Evolutionary conservation across 78 protist species (phyloP), one percentile per base, ranked within the genome.

Genomic region (Isochrysis galbana): DNA sequence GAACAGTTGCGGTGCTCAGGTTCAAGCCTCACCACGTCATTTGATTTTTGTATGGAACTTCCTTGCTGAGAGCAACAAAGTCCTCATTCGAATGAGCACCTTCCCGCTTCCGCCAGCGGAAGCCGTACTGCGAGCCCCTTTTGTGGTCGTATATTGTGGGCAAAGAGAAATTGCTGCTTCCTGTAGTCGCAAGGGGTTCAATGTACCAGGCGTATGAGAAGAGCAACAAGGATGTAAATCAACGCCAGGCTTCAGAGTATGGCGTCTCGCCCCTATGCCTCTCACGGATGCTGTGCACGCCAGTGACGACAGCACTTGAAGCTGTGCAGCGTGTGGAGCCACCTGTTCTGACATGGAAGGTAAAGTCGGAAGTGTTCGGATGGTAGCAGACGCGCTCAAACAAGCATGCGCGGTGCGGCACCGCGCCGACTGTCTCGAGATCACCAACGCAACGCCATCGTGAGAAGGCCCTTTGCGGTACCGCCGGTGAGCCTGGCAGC

Each of bases 381-480:
- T 32, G n/a, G 80, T 70, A 70, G 80, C 80, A 70, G 80, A 70
- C 41, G 11, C 36, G 7, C 80, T 26, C 34, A 41, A 70, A 70
- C 44, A 70, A 17, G 80, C 80, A 70, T 19, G 39, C 80, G 80
- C 80, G 80, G 41, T 70, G 41, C 80, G 29, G 45, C 44, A 70
- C 5, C 42, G 14, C 42, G 42, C 22, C 80, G n/a, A 70, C 19
- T 17, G 5, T 22, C 41, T 70, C 80, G 21, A 70, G 80, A 4
- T 22, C 80, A 17, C 80, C 80, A 19, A 70, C 80, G 41, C 80
- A 70, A 17, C 80, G 80, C 80, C 80, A 70, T 36, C 80, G 80
- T 4, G 80, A 70, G 80, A 32, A 70, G 45, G 5, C n/a, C 29
- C 80, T 3, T 17, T 1, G 42, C 22, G 80, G 61, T n/a, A n/a